Percentiles rank a stretch among this genome's conserved stretches.
Evolutionary conservation across 768 basidiomycete genomes (phyloP).

Genomic region (Pleurotus ostreatus): DNA sequence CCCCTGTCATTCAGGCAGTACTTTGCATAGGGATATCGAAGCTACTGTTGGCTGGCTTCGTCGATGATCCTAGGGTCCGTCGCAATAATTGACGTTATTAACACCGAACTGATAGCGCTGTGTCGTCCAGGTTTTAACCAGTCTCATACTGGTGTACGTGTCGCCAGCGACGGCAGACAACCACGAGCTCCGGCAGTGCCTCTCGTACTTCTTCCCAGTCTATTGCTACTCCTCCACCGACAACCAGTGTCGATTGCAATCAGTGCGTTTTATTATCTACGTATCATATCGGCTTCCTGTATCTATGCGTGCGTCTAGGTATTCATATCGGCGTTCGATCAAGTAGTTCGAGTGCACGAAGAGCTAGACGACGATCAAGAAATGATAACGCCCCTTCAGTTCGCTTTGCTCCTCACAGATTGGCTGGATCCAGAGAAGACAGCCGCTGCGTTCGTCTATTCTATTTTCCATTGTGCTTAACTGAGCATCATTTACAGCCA

Average conservation of each 20-base stretch:
- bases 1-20: slow-evolving; percentile 70
- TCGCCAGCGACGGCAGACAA: slow-evolving; percentile 84
- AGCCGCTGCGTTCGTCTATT: slow-evolving; percentile 34
- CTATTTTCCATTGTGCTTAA: slow-evolving; percentile 7
- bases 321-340: slow-evolving; percentile 64
- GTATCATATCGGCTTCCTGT: not conserved
- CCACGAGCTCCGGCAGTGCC: slow-evolving; percentile 83
- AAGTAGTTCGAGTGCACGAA: slow-evolving; percentile 51
- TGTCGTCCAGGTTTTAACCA: slow-evolving; percentile 22
- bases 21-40: slow-evolving; percentile 85
- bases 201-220: slow-evolving; percentile 94
- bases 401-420: slow-evolving; percentile 76
- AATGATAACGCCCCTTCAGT: slow-evolving; percentile 69
- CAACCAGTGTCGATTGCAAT: slow-evolving; percentile 70
- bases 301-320: slow-evolving; percentile 41
- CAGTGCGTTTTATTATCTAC: slow-evolving; percentile 24
- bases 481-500: slow-evolving; percentile 10
- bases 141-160: slow-evolving; percentile 61
- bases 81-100: slow-evolving; percentile 6
- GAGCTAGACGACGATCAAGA: slow-evolving; percentile 70
- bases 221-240: slow-evolving; percentile 82
- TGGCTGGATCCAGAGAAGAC: slow-evolving; percentile 86
- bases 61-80: slow-evolving; percentile 71
- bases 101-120: not conserved
- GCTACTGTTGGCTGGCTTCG: slow-evolving; percentile 80